Evolutionary conservation across 1,139 yeast species (phyloP).

Genomic region (Lodderomyces orthopsilosis): DNA sequence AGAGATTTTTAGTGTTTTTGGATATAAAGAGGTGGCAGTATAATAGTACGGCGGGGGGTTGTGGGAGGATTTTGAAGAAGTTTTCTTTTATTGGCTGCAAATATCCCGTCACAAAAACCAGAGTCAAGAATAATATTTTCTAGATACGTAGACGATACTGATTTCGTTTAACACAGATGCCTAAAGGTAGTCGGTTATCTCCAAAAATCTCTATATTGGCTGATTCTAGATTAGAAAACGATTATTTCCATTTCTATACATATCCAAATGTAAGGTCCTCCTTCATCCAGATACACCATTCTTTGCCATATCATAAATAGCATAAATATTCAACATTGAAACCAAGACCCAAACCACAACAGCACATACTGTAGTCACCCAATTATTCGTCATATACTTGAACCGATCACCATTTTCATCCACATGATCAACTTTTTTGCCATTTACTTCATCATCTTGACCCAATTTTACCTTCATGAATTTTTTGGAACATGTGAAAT

Average conservation of each 20-base stretch:
- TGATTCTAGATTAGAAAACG: too few relatives aligned
- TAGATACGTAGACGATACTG: too few relatives aligned
- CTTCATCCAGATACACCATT: constrained; percentile 33
- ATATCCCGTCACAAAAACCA: too few relatives aligned
- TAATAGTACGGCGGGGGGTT: too few relatives aligned
- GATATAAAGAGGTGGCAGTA: too few relatives aligned
- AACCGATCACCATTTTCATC: constrained; percentile 19
- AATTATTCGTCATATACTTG: constrained; percentile 57
- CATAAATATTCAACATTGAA: constrained; percentile 62
- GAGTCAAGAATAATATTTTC: too few relatives aligned
- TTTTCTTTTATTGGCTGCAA: too few relatives aligned
- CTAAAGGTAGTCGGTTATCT: too few relatives aligned
- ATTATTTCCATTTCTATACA: background rate
- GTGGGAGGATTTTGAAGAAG: too few relatives aligned
- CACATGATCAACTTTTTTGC: constrained; percentile 8
- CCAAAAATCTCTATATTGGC: too few relatives aligned
- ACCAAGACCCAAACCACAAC: constrained; percentile 62
- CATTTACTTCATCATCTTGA: constrained; percentile 11
- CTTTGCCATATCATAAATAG: constrained; percentile 60
- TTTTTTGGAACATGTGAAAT: constrained; percentile 62
- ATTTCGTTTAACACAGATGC: too few relatives aligned
- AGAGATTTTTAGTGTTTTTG: too few relatives aligned
- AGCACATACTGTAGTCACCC: constrained; percentile 52
- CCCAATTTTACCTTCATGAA: constrained; percentile 56
- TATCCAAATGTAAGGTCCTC: background rate